phyloP scores from a whole-genome alignment of 2,329 filamentous ascomycete genomes.

The Colletotrichum zoysiae region DNA sequence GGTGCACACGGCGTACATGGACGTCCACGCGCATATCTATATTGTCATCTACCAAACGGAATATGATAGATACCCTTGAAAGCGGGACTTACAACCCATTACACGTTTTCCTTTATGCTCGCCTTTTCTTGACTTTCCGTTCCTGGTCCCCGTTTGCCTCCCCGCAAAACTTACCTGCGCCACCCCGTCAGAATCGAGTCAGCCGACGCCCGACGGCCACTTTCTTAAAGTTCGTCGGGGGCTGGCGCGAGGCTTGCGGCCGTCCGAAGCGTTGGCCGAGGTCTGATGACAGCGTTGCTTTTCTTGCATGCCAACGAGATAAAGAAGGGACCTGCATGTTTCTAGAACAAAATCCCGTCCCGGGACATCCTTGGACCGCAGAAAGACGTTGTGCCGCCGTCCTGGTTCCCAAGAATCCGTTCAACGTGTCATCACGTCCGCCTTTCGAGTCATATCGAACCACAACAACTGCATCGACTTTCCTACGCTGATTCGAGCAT shows the following conservation, averaged over 20 bases:
- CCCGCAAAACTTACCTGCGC: not conserved
- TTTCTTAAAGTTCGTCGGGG: not conserved
- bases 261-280: constrained; percentile 2
- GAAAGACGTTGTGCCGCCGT: not conserved
- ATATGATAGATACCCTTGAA: not conserved
- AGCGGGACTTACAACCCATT: not conserved
- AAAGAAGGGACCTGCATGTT: not conserved
- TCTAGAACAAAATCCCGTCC: not conserved
- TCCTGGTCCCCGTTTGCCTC: not conserved
- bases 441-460: not conserved
- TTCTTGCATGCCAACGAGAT: not conserved
- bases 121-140: no score
- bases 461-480: not conserved
- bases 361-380: not conserved
- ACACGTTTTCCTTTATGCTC: not conserved
- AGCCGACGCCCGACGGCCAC: not conserved
- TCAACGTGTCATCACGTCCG: not conserved
- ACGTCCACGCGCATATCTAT: not conserved
- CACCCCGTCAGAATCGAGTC: not conserved
- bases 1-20: not conserved
- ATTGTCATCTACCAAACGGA: not conserved
- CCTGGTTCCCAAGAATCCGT: not conserved
- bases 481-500: not conserved
- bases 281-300: not conserved
- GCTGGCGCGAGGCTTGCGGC: not conserved